phyloP scores from a whole-genome alignment of 192 early-diverging fungal species.

The Gonapodya sp. region DNA sequence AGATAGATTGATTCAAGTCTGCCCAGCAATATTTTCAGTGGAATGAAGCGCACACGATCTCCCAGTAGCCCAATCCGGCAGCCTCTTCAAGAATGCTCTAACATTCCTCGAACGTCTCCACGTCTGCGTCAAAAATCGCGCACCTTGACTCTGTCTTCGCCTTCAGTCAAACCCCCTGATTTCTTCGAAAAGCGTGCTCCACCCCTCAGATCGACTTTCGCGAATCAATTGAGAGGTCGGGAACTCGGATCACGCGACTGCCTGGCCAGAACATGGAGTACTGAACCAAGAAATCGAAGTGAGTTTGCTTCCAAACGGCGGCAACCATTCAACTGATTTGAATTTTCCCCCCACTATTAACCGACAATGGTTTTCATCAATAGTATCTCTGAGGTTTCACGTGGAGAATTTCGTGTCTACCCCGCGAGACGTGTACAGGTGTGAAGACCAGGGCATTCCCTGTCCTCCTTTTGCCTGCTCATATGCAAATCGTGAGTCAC shows the following conservation, averaged over 20 bases:
- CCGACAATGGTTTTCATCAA: background rate
- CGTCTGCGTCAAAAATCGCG: background rate
- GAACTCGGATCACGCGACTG: background rate
- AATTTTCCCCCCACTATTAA: background rate
- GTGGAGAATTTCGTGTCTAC: background rate
- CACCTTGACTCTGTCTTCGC: background rate
- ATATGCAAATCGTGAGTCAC: conserved; percentile 24
- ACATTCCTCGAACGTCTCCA: background rate
- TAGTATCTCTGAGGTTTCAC: background rate
- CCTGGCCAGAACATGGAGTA: background rate
- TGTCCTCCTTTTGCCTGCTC: conserved; percentile 17
- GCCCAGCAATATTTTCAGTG: background rate
- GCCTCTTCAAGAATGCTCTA: background rate
- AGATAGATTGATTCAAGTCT: background rate
- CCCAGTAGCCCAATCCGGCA: background rate
- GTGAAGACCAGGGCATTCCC: background rate
- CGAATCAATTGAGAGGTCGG: background rate
- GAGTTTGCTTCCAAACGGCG: background rate
- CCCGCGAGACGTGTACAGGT: background rate
- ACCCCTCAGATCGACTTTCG: background rate
- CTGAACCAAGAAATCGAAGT: background rate
- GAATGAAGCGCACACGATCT: background rate
- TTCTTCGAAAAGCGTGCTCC: background rate
- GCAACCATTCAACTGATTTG: background rate
- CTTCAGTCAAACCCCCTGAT: background rate